Base-by-base conservation (phyloP, 2,329 filamentous ascomycete species). In the Xylaria sp. region DNA sequence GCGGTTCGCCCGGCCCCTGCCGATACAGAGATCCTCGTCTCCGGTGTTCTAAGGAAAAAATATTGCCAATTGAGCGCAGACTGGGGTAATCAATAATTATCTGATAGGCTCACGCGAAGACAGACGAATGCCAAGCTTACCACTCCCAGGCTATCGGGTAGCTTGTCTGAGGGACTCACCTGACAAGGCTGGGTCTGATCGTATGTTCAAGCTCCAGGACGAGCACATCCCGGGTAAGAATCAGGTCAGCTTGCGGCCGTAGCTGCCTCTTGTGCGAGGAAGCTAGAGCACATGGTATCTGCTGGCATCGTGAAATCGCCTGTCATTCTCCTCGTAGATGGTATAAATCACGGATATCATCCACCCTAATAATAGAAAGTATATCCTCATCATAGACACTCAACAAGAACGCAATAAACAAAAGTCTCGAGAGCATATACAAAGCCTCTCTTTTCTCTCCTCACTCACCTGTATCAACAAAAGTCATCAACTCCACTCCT, bases 161-260 rank as follows among this genome's bases (percentile, higher is more conserved):
- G 30, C 28, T 45, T 20, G 25, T 48, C 62, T 45, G 25, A 52
- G 13, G 18, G 43, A 55, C 62, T 65, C 50, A 55, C 43, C 62
- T 60, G 66, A 65, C 66, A 65, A 68, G 66, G 66, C 66, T 65
- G 43, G 43, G n/a, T 53, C 15, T 25, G 52, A 68, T 68, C 66
- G 58, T 68, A 68, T 23, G 66, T 68, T 68, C 28, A 13, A 12
- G n/a, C 25, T 41, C 62, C 20, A 28, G n/a, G 13, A 60, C 61
- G 52, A 68, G n/a, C 23, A 53, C 18, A 65, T 58, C 28, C 57
- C 52, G 62, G 66, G 18, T 39, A 52, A 30, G 23, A 34, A 25
- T 61, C 58, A 61, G 41, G 50, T 45, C 62, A 65, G 65, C 28
- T 59, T 28, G 23, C 46, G 25, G 13, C 25, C 28, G 25, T 32